Conservation (phyloP, 2,329 filamentous ascomycete genomes). For the Acrodontium crateriforme region DNA sequence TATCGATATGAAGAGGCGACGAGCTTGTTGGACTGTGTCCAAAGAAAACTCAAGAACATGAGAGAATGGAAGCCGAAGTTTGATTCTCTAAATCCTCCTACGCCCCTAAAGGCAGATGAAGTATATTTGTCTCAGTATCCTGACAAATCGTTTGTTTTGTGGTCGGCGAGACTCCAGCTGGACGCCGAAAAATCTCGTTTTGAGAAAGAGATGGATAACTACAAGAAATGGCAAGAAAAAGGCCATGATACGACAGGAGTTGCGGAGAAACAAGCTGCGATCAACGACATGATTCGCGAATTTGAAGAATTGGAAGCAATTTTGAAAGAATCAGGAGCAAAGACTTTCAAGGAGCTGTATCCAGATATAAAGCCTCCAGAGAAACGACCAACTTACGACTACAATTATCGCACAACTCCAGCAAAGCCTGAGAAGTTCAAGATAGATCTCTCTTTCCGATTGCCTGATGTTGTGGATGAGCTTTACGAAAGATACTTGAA, state of each 20-base stretch:
- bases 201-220: slow-evolving; percentile 20
- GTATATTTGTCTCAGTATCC: slow-evolving; percentile 38
- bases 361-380: slow-evolving; percentile 32
- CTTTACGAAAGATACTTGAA: slow-evolving; percentile 47
- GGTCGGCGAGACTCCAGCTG: slow-evolving; percentile 33
- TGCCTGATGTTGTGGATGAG: slow-evolving; percentile 37
- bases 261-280: slow-evolving; percentile 42
- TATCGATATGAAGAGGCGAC: slow-evolving; percentile 26
- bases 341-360: slow-evolving; percentile 51
- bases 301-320: slow-evolving; percentile 42
- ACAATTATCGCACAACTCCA: slow-evolving; percentile 1
- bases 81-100: slow-evolving; percentile 11
- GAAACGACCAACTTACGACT: slow-evolving; percentile 1
- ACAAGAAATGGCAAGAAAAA: slow-evolving; percentile 13
- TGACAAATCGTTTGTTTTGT: slow-evolving; percentile 47
- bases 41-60: slow-evolving; percentile 37
- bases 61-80: slow-evolving; percentile 30
- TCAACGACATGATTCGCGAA: slow-evolving; percentile 37
- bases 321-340: slow-evolving; percentile 47
- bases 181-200: slow-evolving; percentile 25
- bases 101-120: slow-evolving; percentile 29
- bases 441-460: slow-evolving; percentile 37
- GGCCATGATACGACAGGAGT: slow-evolving; percentile 17
- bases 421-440: slow-evolving; percentile 34
- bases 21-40: slow-evolving; percentile 49